A percentile compares a stretch with the other conserved stretches of the same genome.
phyloP scores from a whole-genome alignment of 352 stramenopile genomes.

The Pythium grandisporangium region DNA sequence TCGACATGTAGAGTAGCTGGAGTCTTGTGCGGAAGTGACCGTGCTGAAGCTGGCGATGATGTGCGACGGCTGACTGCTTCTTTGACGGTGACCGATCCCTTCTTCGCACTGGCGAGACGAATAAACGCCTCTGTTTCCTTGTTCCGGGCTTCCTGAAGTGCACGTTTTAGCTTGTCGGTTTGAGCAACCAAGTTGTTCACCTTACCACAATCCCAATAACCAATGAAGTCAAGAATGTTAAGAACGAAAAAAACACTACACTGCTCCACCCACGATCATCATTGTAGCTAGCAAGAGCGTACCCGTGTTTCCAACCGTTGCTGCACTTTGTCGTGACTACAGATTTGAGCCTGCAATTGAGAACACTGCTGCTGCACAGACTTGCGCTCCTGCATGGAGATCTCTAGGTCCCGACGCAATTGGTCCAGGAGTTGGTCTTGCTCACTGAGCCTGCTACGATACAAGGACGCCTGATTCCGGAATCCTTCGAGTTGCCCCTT shows the following conservation, averaged over 20 bases:
- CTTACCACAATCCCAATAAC: conserved; percentile 19
- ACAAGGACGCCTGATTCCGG: conserved; percentile 16
- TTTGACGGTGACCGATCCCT: too few relatives aligned
- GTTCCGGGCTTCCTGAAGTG: conserved; percentile 16
- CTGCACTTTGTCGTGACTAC: conserved; percentile 21
- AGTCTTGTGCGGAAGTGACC: too few relatives aligned
- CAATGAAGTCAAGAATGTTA: neutral
- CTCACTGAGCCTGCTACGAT: conserved; percentile 19
- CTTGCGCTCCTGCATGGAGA: conserved; percentile 14
- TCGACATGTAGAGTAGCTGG: too few relatives aligned
- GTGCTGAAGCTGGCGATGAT: too few relatives aligned
- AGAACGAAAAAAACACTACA: neutral
- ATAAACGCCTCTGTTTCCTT: conserved; percentile 39
- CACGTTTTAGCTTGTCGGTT: conserved; percentile 27
- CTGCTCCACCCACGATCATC: too few relatives aligned
- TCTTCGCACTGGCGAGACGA: conserved; percentile 20
- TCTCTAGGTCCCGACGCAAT: conserved; percentile 23
- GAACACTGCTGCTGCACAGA: conserved; percentile 20
- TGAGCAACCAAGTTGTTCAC: conserved; percentile 38
- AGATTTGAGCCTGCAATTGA: conserved; percentile 17
- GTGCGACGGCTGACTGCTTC: too few relatives aligned
- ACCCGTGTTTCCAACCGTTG: conserved; percentile 45
- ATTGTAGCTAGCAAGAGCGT: too few relatives aligned
- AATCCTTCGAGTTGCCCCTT: conserved; percentile 25
- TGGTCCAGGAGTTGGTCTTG: conserved; percentile 18